Conservation (phyloP, 2,329 filamentous ascomycete species). For the Didymella segeticola region DNA sequence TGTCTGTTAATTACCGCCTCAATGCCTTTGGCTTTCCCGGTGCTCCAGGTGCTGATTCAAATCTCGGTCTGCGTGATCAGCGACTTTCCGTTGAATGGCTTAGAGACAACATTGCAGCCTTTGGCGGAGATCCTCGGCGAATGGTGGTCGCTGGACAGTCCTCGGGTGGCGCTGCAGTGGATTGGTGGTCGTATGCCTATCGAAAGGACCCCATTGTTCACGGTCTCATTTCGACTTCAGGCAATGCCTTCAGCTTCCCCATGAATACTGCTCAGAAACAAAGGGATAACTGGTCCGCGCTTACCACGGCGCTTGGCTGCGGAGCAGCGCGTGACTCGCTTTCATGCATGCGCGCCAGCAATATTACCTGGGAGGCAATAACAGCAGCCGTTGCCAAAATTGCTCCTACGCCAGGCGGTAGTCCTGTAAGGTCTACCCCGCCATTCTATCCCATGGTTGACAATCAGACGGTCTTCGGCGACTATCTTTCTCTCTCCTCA, state of each 20-base stretch:
- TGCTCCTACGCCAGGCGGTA: conserved; percentile 25
- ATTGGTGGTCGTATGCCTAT: conserved; percentile 58
- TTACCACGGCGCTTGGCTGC: conserved; percentile 23
- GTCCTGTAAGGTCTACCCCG: conserved; percentile 23
- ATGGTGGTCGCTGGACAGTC: conserved; percentile 59
- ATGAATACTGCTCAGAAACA: conserved; percentile 24
- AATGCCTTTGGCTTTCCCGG: conserved; percentile 49
- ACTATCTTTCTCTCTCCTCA: conserved; percentile 26
- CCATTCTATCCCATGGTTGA: conserved; percentile 29
- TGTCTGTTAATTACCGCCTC: conserved; percentile 51
- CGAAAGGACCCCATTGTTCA: conserved; percentile 55
- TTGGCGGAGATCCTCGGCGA: conserved; percentile 55
- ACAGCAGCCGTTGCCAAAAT: conserved; percentile 19
- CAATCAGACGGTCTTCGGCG: conserved; percentile 26
- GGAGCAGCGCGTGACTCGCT: conserved; percentile 16
- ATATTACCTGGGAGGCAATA: conserved; percentile 15
- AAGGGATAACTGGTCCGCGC: conserved; percentile 24
- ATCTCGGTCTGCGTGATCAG: conserved; percentile 63
- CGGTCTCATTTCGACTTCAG: conserved; percentile 52
- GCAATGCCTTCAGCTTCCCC: conserved; percentile 27
- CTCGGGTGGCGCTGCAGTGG: conserved; percentile 52
- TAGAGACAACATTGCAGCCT: conserved; percentile 57
- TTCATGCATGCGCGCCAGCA: conserved; percentile 25
- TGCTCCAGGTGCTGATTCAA: conserved; percentile 43
- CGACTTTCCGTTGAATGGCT: conserved; percentile 61